Conservation (phyloP, 176 grass and related monocot genomes). For the Urochloa ruziziensis region DNA sequence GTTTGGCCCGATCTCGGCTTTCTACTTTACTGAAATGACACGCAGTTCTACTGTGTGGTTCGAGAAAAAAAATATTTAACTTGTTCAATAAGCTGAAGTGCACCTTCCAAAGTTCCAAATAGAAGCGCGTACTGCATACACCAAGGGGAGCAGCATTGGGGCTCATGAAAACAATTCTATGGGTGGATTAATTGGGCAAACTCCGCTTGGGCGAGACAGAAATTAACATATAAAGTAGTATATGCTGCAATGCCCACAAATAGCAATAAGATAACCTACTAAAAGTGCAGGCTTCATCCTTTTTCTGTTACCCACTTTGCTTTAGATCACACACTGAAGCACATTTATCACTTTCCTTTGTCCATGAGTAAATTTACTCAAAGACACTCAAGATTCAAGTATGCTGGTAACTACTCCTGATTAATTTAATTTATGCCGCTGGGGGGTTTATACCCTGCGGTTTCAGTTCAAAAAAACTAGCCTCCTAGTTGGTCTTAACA, state of each 20-base stretch:
- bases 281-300: constrained; percentile 5
- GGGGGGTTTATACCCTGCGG: too few species aligned
- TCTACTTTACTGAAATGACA: too few species aligned
- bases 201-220: not conserved
- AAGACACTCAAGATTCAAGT: not conserved
- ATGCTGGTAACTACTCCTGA: not conserved
- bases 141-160: not conserved
- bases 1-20: too few species aligned
- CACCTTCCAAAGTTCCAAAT: not conserved
- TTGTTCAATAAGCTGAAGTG: not conserved
- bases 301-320: not conserved
- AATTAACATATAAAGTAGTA: not conserved
- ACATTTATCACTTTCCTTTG: not conserved
- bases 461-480: too few species aligned
- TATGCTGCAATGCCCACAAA: not conserved
- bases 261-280: not conserved
- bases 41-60: too few species aligned
- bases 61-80: too few species aligned
- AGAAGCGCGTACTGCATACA: not conserved
- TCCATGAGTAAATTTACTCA: not conserved
- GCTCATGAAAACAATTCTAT: not conserved
- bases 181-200: not conserved
- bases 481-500: not conserved
- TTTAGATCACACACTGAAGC: not conserved
- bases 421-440: too few species aligned